phyloP scores from a whole-genome alignment of 176 grass and related monocot species.

The Leersia perrieri region DNA sequence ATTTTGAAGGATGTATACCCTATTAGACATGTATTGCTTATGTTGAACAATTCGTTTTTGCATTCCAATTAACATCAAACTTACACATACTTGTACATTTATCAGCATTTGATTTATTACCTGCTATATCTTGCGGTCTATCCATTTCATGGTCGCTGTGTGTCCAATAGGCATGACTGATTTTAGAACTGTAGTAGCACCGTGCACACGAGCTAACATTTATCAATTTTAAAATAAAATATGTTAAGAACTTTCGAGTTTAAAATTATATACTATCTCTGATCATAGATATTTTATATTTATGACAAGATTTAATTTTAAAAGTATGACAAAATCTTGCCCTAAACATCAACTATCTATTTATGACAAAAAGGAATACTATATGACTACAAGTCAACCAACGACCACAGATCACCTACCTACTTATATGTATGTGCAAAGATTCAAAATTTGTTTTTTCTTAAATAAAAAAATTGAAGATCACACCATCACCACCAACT shows the following conservation, averaged over 20 bases:
- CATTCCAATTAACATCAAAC: neutral
- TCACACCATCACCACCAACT: neutral
- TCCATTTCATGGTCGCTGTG: neutral
- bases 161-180: neutral
- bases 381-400: neutral
- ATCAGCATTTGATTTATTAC: neutral
- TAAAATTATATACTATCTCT: neutral
- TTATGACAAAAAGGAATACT: no score
- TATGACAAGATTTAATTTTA: no score
- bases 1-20: neutral
- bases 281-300: no score
- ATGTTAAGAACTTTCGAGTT: neutral
- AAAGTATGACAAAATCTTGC: no score
- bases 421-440: no score
- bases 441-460: no score
- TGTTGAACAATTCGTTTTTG: neutral
- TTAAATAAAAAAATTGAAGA: neutral
- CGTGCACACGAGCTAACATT: neutral
- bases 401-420: neutral
- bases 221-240: neutral
- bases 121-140: neutral
- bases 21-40: neutral
- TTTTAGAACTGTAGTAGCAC: neutral
- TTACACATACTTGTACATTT: neutral
- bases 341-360: no score